A percentile compares a stretch with the other conserved stretches of the same genome.
Conservation (phyloP, 1,139 yeast genomes). For the Kodamaea arcana region DNA sequence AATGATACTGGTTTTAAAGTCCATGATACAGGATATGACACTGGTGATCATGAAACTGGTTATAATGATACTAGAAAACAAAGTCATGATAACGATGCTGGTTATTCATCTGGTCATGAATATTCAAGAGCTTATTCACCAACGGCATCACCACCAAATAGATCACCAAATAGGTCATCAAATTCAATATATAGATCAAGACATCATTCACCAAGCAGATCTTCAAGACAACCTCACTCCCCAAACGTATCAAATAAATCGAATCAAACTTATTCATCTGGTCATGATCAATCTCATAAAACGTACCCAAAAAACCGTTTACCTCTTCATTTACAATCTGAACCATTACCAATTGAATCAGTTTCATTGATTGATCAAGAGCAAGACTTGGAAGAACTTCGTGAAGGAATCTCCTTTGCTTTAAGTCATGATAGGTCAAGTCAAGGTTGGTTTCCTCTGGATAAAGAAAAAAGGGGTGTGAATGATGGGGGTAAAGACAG, state of each 20-base stretch:
- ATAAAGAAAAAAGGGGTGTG: background rate
- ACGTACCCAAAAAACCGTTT: background rate
- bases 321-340: background rate
- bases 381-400: slow-evolving; percentile 31
- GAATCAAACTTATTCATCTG: background rate
- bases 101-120: no score
- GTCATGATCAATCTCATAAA: background rate
- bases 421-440: slow-evolving; percentile 23
- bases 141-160: no score
- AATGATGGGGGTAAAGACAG: background rate
- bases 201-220: no score
- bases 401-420: slow-evolving; percentile 36
- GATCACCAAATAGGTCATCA: no score
- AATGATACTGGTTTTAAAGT: no score
- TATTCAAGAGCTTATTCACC: no score
- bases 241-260: background rate
- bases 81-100: no score
- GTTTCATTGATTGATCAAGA: slow-evolving; percentile 19
- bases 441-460: slow-evolving; percentile 1
- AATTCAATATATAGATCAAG: no score
- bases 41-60: no score
- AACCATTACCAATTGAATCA: background rate
- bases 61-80: no score
- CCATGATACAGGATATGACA: no score
- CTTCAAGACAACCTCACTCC: no score